These are phyloP conservation scores for Hypoxylon sp. DNA, from an alignment of 2,329 filamentous ascomycete species.

Conservation along the genomic window DNA sequence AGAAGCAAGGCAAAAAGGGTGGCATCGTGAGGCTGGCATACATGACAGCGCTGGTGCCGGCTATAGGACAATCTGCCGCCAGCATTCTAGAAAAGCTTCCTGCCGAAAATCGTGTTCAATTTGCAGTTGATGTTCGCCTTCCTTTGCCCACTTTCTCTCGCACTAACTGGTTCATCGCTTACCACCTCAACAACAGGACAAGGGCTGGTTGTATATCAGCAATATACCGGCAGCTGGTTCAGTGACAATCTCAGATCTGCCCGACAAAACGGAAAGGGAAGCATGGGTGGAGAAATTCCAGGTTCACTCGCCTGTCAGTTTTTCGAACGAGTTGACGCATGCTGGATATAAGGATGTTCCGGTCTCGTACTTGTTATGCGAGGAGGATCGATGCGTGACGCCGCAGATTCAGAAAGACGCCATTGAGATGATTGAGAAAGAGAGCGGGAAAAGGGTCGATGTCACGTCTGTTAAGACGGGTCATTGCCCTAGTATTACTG, in stretches of 20 bases:
- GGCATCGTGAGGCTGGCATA: slow-evolving; percentile 56
- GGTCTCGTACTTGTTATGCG: slow-evolving; percentile 58
- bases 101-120: slow-evolving; percentile 20
- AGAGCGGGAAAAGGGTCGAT: slow-evolving; percentile 55
- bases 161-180: slow-evolving; percentile 6
- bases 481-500: slow-evolving; percentile 54
- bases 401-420: slow-evolving; percentile 53
- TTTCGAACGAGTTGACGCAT: slow-evolving; percentile 56
- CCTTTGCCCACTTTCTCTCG: neutral
- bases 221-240: slow-evolving; percentile 34
- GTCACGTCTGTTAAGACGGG: slow-evolving; percentile 56
- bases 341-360: slow-evolving; percentile 59
- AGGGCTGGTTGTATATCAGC: slow-evolving; percentile 50
- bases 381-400: slow-evolving; percentile 55
- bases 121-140: slow-evolving; percentile 25
- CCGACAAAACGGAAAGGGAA: slow-evolving; percentile 45
- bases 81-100: slow-evolving; percentile 17
- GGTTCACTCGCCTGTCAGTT: slow-evolving; percentile 55
- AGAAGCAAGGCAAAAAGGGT: slow-evolving; percentile 55
- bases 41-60: slow-evolving; percentile 49
- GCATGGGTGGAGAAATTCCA: slow-evolving; percentile 19
- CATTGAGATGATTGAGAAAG: slow-evolving; percentile 53
- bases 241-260: slow-evolving; percentile 50
- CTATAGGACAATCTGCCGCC: slow-evolving; percentile 45
- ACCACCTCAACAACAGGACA: slow-evolving; percentile 37